Evolutionary conservation across 495 filamentous ascomycete species (phyloP), one percentile per base, ranked within the genome.

Genomic region (Pyrenula aspistea): DNA sequence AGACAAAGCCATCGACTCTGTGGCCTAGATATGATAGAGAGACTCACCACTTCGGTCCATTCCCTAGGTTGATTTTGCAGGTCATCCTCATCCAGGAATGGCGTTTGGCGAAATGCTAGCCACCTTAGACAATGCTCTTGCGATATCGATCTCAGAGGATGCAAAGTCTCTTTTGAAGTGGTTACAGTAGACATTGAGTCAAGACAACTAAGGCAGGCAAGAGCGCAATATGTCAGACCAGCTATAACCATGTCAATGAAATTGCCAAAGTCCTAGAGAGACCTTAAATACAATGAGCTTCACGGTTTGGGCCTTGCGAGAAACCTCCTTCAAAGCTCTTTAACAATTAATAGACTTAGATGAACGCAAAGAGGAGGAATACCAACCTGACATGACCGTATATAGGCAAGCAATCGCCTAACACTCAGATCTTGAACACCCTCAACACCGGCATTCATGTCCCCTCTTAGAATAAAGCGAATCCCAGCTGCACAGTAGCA

Each of bases 241-340:
- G 89, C 91, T 92, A 63, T 22, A 56, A 22, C 50, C n/a, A 61
- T 50, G 56, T 53, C 42, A 59, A 25, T 53, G 53, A 50, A 51
- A 60, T 64, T 56, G 67, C 61, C 23, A 59, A 61, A 49, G 8
- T 2, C 36, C 31, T 42, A 3, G 3, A 12, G 25, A 12, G 2
- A 52, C 4, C 25, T 68, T 57, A 63, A 82, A 53, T 77, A 92
- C 89, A 87, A 68, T 98, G 92, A 19, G 91, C 83, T 75, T 98
- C 93, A 50, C 92, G 84, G 57, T 80, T 83, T 2, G 86, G 84
- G 23, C 75, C 84, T 60, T 95, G 90, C 1, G 83, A 83, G 64
- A 97, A 83, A 25, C 94, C 94, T 11, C 90, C 88, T 67, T 97
- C 92, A 63, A 92, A 96, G 2, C 86, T 85, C 88, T 96, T 63